phyloP scores from a whole-genome alignment of 495 filamentous ascomycete species.

The Penicillium daleae region DNA sequence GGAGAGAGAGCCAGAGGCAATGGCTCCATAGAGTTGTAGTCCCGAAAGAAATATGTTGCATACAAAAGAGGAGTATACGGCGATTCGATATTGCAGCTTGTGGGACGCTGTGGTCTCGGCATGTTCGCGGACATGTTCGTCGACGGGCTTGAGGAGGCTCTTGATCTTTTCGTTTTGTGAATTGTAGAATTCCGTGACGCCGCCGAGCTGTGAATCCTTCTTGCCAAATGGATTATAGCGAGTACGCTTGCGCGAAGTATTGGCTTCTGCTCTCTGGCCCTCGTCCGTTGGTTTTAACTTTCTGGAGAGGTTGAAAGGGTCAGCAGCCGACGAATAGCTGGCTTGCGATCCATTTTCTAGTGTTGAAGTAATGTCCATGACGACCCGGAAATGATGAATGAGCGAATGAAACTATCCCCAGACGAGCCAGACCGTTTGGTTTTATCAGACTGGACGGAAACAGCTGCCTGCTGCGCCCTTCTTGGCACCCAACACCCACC shows the following conservation, averaged over 20 bases:
- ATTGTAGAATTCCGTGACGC: background rate
- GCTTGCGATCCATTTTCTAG: background rate
- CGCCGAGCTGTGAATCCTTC: background rate
- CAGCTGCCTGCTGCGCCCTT: constrained; percentile 1
- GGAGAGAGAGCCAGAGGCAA: background rate
- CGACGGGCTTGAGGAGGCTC: constrained; percentile 4
- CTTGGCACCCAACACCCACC: background rate
- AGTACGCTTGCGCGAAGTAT: background rate
- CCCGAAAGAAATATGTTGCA: background rate
- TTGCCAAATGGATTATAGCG: background rate
- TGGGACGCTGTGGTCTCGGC: background rate
- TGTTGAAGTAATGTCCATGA: constrained; percentile 1
- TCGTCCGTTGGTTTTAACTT: background rate
- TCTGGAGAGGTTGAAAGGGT: background rate
- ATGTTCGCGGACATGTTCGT: constrained; percentile 12
- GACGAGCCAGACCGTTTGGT: background rate
- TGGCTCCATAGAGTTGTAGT: background rate
- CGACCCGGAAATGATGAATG: background rate
- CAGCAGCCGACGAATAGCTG: background rate
- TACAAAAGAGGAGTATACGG: background rate
- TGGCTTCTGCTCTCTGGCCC: background rate
- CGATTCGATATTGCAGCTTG: constrained; percentile 1
- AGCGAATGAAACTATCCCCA: background rate
- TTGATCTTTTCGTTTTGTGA: constrained; percentile 7
- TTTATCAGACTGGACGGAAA: background rate